These are phyloP conservation scores for Melampsora abietis-canadensis DNA, from an alignment of 1,284 basidiomycete species.

Conservation along the genomic window DNA sequence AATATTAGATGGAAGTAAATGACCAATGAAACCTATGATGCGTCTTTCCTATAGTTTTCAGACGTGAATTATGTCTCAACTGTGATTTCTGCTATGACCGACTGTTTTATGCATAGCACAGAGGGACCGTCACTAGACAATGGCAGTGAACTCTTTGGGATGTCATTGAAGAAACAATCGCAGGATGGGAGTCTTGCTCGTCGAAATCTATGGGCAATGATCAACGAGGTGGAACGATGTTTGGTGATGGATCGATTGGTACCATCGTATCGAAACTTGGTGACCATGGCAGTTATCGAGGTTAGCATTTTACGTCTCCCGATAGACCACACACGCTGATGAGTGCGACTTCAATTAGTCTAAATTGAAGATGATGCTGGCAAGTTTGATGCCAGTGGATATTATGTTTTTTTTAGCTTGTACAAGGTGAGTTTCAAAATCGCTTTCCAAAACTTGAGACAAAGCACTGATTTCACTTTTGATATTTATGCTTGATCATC, in stretches of 20 bases:
- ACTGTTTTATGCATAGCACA: slow-evolving; percentile 24
- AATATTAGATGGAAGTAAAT: too few species aligned
- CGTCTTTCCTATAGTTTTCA: slow-evolving; percentile 30
- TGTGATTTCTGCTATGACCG: slow-evolving; percentile 16
- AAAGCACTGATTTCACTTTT: slow-evolving; percentile 38
- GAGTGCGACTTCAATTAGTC: slow-evolving; percentile 59
- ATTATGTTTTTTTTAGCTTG: slow-evolving; percentile 78
- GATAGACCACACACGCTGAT: background rate
- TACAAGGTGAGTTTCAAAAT: slow-evolving; percentile 64
- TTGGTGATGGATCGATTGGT: slow-evolving; percentile 92
- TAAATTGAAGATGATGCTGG: slow-evolving; percentile 72
- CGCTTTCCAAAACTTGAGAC: background rate
- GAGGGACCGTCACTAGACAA: slow-evolving; percentile 44
- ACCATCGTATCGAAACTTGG: slow-evolving; percentile 88
- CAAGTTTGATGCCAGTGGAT: slow-evolving; percentile 76
- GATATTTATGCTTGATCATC: slow-evolving; percentile 29
- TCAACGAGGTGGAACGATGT: slow-evolving; percentile 80
- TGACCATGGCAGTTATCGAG: slow-evolving; percentile 84
- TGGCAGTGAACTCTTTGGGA: slow-evolving; percentile 49
- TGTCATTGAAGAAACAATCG: slow-evolving; percentile 21
- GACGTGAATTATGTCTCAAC: slow-evolving; percentile 36
- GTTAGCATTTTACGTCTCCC: slow-evolving; percentile 56
- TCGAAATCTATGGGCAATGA: slow-evolving; percentile 67
- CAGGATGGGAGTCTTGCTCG: slow-evolving; percentile 55
- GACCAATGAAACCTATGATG: slow-evolving; percentile 48